Conservation (phyloP, 352 stramenopile species). For the Phytophthora citricola region DNA sequence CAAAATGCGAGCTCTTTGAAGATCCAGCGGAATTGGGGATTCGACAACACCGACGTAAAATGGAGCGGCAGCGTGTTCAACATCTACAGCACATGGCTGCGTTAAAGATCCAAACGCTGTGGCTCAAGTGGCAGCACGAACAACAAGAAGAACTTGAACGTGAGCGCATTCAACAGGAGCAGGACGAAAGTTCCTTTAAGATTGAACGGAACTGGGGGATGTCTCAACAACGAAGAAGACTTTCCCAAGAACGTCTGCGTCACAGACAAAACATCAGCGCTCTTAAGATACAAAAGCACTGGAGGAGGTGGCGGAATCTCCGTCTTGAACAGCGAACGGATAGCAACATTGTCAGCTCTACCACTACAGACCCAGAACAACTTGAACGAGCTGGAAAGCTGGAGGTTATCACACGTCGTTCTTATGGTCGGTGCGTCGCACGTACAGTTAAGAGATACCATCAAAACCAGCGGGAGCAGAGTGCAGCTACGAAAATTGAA, state of each 20-base stretch:
- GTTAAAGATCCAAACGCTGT: constrained; percentile 33
- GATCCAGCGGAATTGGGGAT: constrained; percentile 31
- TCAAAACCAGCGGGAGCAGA: constrained; percentile 10
- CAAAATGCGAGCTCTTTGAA: constrained; percentile 21
- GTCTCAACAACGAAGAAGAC: constrained; percentile 27
- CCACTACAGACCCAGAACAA: not conserved
- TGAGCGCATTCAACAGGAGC: constrained; percentile 33
- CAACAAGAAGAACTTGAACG: constrained; percentile 31
- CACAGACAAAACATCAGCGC: constrained; percentile 32
- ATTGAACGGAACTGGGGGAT: constrained; percentile 32
- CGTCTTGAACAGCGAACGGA: constrained; percentile 4
- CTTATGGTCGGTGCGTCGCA: constrained; percentile 16
- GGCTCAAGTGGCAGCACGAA: constrained; percentile 33
- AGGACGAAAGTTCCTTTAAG: constrained; percentile 34
- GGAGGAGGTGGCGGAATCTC: constrained; percentile 24
- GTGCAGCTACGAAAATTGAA: constrained; percentile 36
- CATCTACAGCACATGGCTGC: constrained; percentile 33
- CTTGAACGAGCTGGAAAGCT: constrained; percentile 10
- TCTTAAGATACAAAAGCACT: constrained; percentile 41
- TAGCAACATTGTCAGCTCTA: no score
- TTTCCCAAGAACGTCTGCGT: constrained; percentile 21
- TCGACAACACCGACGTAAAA: constrained; percentile 24
- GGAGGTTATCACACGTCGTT: constrained; percentile 21
- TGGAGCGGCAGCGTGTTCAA: constrained; percentile 27
- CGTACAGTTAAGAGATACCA: constrained; percentile 23